Percentiles rank a stretch among this genome's conserved stretches.
Conservation (phyloP, 352 stramenopile genomes). For the Globisporangium parvum region DNA sequence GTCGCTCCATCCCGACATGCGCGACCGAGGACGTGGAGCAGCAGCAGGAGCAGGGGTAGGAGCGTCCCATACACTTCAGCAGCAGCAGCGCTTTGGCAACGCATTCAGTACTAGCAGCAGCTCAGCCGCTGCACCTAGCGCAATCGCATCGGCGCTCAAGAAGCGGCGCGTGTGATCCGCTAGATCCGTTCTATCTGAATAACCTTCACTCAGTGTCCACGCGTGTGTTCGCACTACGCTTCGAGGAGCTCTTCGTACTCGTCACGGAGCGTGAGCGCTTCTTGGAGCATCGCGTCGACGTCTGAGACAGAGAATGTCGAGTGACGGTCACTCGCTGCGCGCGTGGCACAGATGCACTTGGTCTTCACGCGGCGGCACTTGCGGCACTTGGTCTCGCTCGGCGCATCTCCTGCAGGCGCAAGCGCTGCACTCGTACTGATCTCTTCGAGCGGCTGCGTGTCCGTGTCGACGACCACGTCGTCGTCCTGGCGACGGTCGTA, state of each 20-base stretch:
- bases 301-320: conserved; percentile 44
- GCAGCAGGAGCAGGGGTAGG: conserved; percentile 1
- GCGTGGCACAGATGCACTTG: conserved; percentile 57
- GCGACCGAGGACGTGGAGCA: conserved; percentile 1
- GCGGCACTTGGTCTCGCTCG: conserved; percentile 37
- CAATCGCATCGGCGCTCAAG: conserved; percentile 5
- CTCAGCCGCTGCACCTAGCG: background rate
- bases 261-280: conserved; percentile 59
- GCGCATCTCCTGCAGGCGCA: background rate
- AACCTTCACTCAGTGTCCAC: background rate
- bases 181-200: background rate
- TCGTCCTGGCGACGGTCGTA: conserved; percentile 53
- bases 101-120: conserved; percentile 3
- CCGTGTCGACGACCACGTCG: conserved; percentile 53
- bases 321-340: conserved; percentile 15
- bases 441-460: conserved; percentile 26
- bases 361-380: conserved; percentile 56
- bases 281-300: conserved; percentile 60
- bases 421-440: conserved; percentile 5
- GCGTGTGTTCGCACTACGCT: background rate
- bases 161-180: conserved; percentile 13
- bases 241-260: conserved; percentile 70
- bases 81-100: conserved; percentile 11
- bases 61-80: background rate
- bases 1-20: conserved; percentile 43